Conservation (phyloP, 2,329 filamentous ascomycete genomes). For the Alternaria tenuissima region DNA sequence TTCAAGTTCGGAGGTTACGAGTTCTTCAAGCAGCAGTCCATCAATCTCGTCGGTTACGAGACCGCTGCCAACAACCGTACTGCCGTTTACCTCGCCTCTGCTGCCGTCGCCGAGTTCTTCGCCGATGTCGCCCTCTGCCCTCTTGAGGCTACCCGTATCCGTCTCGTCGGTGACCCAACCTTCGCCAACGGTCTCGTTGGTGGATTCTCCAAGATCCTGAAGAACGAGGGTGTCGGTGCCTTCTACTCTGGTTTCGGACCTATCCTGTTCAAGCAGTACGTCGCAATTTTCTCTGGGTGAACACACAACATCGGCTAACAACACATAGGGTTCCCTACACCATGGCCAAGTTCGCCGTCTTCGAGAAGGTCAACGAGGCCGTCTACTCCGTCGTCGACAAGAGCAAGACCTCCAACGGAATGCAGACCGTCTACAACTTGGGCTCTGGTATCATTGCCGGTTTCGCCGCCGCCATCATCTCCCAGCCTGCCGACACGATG, state of each 20-base stretch:
- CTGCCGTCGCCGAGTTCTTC: slow-evolving; percentile 70
- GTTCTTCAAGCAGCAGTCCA: slow-evolving; percentile 93
- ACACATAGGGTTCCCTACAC: slow-evolving; percentile 80
- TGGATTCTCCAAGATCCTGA: slow-evolving; percentile 84
- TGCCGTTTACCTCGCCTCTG: slow-evolving; percentile 77
- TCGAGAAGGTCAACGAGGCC: slow-evolving; percentile 83
- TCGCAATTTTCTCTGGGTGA: slow-evolving; percentile 3
- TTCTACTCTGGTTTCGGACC: slow-evolving; percentile 90
- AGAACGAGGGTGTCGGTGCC: slow-evolving; percentile 81
- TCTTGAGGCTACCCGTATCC: slow-evolving; percentile 91
- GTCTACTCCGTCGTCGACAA: slow-evolving; percentile 76
- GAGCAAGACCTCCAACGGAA: slow-evolving; percentile 69
- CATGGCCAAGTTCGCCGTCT: slow-evolving; percentile 95
- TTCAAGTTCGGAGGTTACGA: slow-evolving; percentile 96
- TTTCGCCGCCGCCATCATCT: slow-evolving; percentile 86
- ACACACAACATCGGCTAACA: slow-evolving; percentile 25
- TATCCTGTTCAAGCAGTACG: slow-evolving; percentile 56
- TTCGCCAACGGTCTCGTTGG: slow-evolving; percentile 81
- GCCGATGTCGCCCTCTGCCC: slow-evolving; percentile 86
- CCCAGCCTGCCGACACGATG: slow-evolving; percentile 93
- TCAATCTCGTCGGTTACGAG: slow-evolving; percentile 76
- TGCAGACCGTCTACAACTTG: slow-evolving; percentile 83
- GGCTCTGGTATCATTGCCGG: slow-evolving; percentile 84
- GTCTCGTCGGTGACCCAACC: slow-evolving; percentile 86
- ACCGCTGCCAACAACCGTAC: slow-evolving; percentile 78